These are phyloP conservation scores for Cryptococcus neoformans DNA, from an alignment of 1,284 basidiomycete genomes.

Conservation along the genomic window DNA sequence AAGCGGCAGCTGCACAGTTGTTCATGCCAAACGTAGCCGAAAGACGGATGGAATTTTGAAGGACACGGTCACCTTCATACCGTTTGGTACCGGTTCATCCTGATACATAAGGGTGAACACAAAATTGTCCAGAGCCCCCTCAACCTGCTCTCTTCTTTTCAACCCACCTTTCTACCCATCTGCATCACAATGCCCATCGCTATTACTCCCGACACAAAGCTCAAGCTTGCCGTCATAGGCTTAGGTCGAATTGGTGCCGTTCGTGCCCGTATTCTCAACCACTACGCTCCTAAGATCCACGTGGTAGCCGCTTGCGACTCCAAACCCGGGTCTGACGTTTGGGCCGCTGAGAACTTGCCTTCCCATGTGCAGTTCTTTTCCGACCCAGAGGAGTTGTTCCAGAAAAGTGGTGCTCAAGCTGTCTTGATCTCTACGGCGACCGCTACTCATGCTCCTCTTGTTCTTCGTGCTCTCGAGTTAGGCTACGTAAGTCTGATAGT, in stretches of 20 bases:
- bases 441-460: constrained; percentile 15
- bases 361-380: constrained; percentile 4
- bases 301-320: constrained; percentile 22
- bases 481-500: constrained; percentile 16
- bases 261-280: constrained; percentile 3
- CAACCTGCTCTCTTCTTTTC: too few relatives aligned
- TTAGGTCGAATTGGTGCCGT: constrained; percentile 21
- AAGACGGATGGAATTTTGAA: too few relatives aligned
- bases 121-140: too few relatives aligned
- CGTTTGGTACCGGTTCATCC: too few relatives aligned
- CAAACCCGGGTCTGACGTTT: constrained; percentile 4
- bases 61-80: too few relatives aligned
- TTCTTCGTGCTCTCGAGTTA: constrained; percentile 12
- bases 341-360: constrained; percentile 14
- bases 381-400: constrained; percentile 10
- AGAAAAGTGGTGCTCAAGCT: constrained; percentile 12
- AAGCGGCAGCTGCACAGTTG: too few relatives aligned
- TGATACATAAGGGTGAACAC: too few relatives aligned
- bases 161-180: too few relatives aligned
- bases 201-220: background rate
- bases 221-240: constrained; percentile 17
- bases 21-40: too few relatives aligned
- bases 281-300: constrained; percentile 9
- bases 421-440: constrained; percentile 22
- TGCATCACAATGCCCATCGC: too few relatives aligned